Evolutionary conservation across 2,329 filamentous ascomycete genomes (phyloP).

Genomic region (Aspergillus uvarum): DNA sequence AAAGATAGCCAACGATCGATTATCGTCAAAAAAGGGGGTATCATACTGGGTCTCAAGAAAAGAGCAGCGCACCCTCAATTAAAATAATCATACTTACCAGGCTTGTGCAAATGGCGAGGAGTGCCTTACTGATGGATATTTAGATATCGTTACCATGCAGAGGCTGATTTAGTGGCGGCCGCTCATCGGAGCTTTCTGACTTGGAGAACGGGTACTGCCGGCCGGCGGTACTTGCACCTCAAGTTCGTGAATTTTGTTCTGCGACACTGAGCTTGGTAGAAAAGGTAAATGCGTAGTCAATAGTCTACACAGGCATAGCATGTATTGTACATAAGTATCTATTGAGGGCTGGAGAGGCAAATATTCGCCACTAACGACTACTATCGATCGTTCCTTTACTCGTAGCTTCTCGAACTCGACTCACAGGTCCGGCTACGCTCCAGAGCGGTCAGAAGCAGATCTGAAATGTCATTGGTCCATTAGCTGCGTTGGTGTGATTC

Average conservation of each 20-base stretch:
- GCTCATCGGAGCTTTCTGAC: not conserved
- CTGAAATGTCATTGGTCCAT: conserved; percentile 19
- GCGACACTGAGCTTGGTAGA: not conserved
- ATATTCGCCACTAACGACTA: not conserved
- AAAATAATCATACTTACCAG: not conserved
- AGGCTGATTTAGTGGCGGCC: not conserved
- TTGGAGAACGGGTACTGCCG: not conserved
- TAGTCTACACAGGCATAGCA: too few relatives aligned
- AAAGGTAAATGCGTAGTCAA: too few relatives aligned
- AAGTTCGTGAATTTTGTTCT: not conserved
- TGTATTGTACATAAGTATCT: not conserved
- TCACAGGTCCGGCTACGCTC: not conserved
- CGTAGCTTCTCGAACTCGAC: conserved; percentile 1
- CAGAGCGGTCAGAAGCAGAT: conserved; percentile 18
- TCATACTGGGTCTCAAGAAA: too few relatives aligned
- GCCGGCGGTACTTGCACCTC: not conserved
- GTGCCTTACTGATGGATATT: not conserved
- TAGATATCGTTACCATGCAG: not conserved
- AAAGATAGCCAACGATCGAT: too few relatives aligned
- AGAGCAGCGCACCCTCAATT: too few relatives aligned
- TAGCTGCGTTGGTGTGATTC: conserved; percentile 29
- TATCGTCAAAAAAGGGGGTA: too few relatives aligned
- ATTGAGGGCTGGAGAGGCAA: not conserved
- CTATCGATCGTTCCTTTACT: not conserved
- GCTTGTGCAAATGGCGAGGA: not conserved